A percentile compares a stretch with the other conserved stretches of the same genome.
Evolutionary conservation across 805 yeast species (phyloP).

Genomic region (Zygoascus ofunaensis): DNA sequence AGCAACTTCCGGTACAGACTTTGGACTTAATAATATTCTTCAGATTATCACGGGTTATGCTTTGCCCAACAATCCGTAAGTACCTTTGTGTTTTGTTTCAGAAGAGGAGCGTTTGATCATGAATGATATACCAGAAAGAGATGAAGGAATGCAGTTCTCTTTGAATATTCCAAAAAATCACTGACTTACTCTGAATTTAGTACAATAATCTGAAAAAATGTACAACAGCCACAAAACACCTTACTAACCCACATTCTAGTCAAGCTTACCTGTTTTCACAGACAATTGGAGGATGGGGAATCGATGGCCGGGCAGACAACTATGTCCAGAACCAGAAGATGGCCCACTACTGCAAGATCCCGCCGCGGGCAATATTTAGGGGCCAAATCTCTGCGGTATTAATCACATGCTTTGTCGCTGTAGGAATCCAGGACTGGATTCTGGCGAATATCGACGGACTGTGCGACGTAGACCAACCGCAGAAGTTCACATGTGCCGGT

Average conservation of each 20-base stretch:
- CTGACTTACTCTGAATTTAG: too few relatives aligned
- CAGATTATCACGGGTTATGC: slow-evolving; percentile 60
- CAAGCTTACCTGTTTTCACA: slow-evolving; percentile 35
- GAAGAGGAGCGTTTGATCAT: too few relatives aligned
- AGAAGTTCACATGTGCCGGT: slow-evolving; percentile 30
- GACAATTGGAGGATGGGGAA: slow-evolving; percentile 27
- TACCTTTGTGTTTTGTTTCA: too few relatives aligned
- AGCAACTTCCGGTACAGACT: slow-evolving; percentile 47
- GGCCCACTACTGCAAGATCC: slow-evolving; percentile 51
- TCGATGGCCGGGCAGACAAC: slow-evolving; percentile 51
- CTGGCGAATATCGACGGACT: slow-evolving; percentile 27
- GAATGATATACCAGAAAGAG: too few relatives aligned
- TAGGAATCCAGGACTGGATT: slow-evolving; percentile 28
- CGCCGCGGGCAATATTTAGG: slow-evolving; percentile 48
- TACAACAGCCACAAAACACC: too few relatives aligned
- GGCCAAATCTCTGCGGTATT: slow-evolving; percentile 27
- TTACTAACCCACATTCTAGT: too few relatives aligned
- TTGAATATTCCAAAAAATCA: too few relatives aligned
- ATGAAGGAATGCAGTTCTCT: too few relatives aligned
- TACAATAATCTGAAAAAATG: too few relatives aligned
- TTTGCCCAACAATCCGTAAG: too few relatives aligned
- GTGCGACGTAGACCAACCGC: slow-evolving; percentile 35
- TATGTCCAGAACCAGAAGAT: slow-evolving; percentile 49
- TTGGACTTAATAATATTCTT: slow-evolving; percentile 54
- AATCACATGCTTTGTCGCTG: slow-evolving; percentile 2